Conservation (phyloP, 2,329 filamentous ascomycete species). For the Dothidotthia symphoricarpi region DNA sequence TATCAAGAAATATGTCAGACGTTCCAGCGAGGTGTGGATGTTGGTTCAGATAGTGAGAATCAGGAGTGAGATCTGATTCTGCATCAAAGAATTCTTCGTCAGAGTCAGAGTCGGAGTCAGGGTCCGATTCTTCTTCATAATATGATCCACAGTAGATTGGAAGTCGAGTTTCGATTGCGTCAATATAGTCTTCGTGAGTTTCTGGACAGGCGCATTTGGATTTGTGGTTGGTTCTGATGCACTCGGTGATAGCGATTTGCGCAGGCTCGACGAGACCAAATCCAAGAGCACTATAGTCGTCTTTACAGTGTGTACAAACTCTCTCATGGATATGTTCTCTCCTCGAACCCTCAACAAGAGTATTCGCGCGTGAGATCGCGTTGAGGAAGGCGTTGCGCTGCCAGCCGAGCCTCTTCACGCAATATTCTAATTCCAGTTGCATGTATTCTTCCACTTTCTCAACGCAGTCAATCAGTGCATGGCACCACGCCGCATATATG, state of each 20-base stretch:
- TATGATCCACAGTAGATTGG: background rate
- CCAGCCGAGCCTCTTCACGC: constrained; percentile 1
- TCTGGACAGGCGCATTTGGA: constrained; percentile 7
- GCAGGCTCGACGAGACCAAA: constrained; percentile 9
- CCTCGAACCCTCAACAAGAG: background rate
- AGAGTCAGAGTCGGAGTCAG: background rate
- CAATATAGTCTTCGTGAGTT: background rate
- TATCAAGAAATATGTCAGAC: constrained; percentile 4
- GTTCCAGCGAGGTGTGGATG: background rate
- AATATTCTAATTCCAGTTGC: constrained; percentile 2
- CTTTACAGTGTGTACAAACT: constrained; percentile 5
- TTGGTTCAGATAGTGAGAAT: background rate
- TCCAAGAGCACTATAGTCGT: constrained; percentile 2
- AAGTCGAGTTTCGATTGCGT: background rate
- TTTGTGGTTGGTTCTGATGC: constrained; percentile 4
- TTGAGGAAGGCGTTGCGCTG: constrained; percentile 2
- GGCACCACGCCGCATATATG: constrained; percentile 16
- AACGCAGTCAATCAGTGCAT: constrained; percentile 6
- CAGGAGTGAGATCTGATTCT: background rate
- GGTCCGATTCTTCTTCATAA: background rate
- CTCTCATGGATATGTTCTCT: too few species aligned
- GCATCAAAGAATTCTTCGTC: constrained; percentile 6
- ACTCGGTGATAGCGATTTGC: constrained; percentile 10
- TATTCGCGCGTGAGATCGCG: background rate
- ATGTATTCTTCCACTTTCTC: constrained; percentile 8